These are phyloP conservation scores for Acanthamoeba lugdunensis DNA, from an alignment of 208 protist species.

Conservation along the genomic window DNA sequence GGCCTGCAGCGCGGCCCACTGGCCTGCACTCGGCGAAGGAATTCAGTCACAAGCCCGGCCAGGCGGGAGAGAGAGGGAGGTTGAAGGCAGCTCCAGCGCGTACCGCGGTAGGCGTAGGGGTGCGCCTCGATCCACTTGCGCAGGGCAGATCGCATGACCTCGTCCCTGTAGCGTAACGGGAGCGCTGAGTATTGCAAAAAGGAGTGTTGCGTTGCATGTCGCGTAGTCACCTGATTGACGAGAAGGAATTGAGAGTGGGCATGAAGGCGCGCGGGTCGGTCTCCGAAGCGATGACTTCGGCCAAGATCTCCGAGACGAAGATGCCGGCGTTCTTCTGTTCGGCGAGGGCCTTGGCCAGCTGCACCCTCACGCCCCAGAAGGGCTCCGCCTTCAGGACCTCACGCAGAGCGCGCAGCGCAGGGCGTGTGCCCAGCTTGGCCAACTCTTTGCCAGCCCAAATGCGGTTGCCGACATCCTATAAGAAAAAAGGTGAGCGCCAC, in stretches of 20 bases:
- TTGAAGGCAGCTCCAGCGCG: not conserved
- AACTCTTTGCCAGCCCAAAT: constrained; percentile 45
- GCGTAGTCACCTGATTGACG: not conserved
- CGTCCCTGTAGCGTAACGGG: not conserved
- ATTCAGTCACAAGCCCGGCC: not conserved
- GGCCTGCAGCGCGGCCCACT: constrained; percentile 46
- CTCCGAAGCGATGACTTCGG: not conserved
- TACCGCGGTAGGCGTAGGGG: not conserved
- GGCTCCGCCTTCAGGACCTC: not conserved
- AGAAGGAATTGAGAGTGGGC: not conserved
- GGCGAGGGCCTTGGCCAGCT: constrained; percentile 36
- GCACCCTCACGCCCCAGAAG: constrained; percentile 19
- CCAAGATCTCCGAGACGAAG: constrained; percentile 20
- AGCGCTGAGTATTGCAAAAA: not conserved
- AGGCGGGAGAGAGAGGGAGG: not conserved
- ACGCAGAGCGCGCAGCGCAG: not conserved
- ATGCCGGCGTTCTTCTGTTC: not conserved
- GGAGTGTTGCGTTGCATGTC: not conserved
- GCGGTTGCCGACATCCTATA: not conserved
- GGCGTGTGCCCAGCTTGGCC: constrained; percentile 25
- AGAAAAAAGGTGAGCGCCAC: not conserved
- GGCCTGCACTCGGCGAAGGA: not conserved
- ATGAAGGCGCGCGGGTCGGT: constrained; percentile 18
- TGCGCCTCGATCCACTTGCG: constrained; percentile 16
- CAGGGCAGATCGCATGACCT: not conserved